Base-by-base conservation (phyloP, 2,329 filamentous ascomycete genomes). In the Ophiostoma fasciatum region DNA sequence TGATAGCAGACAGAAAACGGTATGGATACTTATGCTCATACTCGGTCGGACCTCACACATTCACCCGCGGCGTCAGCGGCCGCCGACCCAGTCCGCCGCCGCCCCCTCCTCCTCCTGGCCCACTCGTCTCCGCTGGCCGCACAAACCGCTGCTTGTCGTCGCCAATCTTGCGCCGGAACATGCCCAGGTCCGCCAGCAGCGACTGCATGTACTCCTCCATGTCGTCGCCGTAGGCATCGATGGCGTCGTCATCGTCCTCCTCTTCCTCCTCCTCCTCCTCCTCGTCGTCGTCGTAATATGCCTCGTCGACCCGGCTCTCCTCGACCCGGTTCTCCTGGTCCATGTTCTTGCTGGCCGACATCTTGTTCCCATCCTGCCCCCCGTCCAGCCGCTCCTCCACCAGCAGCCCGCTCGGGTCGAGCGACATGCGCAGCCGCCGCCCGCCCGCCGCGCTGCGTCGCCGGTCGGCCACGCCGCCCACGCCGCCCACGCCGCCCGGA, bases 191-290 rank as follows among this genome's bases (percentile, higher is more conserved):
- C 47, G 76, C 74, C 45, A 98, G 64, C 50, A 96, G 69, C 25
- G 79, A 77, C 46, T 87, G 75, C 66, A 93, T 88, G 50, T 83
- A 75, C n/a, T 77, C 75, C 51, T 94, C 82, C 61, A 87, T 71
- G 43, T 87, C 69, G 28, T 68, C 63, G 26, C 62, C 61, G 14
- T 63, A 52, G 27, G 62, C 55, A 26, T 60, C 60, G 14, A 60
- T 62, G 31, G 63, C 60, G 42, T 69, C 31, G 9, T 22, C 21
- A 12, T 28, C 64, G 28, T 68, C 67, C 19, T 68, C 66, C 28
- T 72, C 72, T 32, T 79, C 70, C 35, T 77, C 76, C 19, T 71
- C 68, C 32, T 73, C 68, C 34, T 64, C 61, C n/a, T 63, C 61
- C 6, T 49, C 52, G 18, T 53, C 54, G 9, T 39, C 40, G 1